These are phyloP conservation scores for Ophiocordyceps sinensis DNA, from an alignment of 2,329 filamentous ascomycete genomes.

Conservation along the genomic window DNA sequence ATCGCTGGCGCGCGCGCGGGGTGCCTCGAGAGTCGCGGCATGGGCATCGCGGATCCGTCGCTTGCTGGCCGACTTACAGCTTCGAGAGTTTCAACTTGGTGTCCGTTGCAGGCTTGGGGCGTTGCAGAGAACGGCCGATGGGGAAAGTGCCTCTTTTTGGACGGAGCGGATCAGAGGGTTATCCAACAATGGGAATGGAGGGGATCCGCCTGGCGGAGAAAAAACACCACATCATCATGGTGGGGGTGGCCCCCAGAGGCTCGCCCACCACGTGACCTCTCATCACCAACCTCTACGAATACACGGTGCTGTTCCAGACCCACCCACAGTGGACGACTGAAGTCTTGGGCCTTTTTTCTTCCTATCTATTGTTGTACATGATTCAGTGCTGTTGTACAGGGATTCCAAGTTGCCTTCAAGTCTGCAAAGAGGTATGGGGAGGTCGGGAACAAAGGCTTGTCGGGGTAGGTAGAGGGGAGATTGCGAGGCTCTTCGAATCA, in stretches of 20 bases:
- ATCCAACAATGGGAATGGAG: constrained; percentile 3
- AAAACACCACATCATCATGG: constrained; percentile 16
- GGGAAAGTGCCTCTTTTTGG: constrained; percentile 5
- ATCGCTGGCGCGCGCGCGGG: neutral
- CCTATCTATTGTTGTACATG: constrained; percentile 12
- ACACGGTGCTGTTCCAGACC: too few species aligned
- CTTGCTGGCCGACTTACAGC: neutral
- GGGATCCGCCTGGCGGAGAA: constrained; percentile 15
- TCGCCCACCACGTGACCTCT: constrained; percentile 15
- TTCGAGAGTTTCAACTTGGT: neutral
- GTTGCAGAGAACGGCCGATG: neutral
- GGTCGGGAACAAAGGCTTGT: constrained; percentile 12
- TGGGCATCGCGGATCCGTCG: neutral
- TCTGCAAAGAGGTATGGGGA: constrained; percentile 9
- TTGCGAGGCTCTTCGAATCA: constrained; percentile 15
- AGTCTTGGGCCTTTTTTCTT: constrained; percentile 4
- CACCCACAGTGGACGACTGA: neutral
- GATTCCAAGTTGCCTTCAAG: constrained; percentile 13
- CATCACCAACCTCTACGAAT: too few species aligned
- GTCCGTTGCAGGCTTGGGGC: neutral
- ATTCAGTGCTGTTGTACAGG: constrained; percentile 19
- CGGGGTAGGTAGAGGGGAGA: constrained; percentile 18
- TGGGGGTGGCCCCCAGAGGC: constrained; percentile 16
- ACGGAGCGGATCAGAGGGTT: neutral
- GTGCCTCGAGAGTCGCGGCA: neutral